A percentile compares a stretch with the other conserved stretches of the same genome.
Conservation (phyloP, 257 asterid species). For the Petunia axillaris region DNA sequence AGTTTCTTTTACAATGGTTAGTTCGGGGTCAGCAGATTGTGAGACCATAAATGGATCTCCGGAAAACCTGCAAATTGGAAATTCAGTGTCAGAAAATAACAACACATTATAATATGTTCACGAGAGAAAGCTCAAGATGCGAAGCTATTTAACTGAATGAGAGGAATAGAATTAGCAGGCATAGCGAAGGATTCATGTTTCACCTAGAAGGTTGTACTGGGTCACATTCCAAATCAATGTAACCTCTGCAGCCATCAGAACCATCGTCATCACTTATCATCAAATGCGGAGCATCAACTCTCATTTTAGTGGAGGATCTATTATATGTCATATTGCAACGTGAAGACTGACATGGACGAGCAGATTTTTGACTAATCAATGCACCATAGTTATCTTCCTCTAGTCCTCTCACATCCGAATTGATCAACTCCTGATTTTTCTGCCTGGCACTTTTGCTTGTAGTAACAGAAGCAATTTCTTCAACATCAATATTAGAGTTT, state of each 20-base stretch:
- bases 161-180: background rate
- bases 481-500: constrained; percentile 43
- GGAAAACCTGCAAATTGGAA: constrained; percentile 54
- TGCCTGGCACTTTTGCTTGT: constrained; percentile 33
- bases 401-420: constrained; percentile 36
- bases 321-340: constrained; percentile 34
- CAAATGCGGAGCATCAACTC: constrained; percentile 33
- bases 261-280: constrained; percentile 40
- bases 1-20: constrained; percentile 68
- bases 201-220: constrained; percentile 63
- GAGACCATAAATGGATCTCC: constrained; percentile 38
- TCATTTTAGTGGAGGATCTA: constrained; percentile 34
- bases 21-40: constrained; percentile 51
- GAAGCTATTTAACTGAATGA: background rate
- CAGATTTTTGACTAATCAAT: constrained; percentile 38
- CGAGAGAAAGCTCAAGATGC: constrained; percentile 15
- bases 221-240: constrained; percentile 66
- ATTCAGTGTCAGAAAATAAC: constrained; percentile 28
- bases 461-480: constrained; percentile 40
- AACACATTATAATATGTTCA: background rate
- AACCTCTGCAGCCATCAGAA: constrained; percentile 36
- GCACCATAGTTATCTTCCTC: constrained; percentile 39
- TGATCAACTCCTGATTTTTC: constrained; percentile 40
- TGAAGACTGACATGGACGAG: constrained; percentile 40
- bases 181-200: constrained; percentile 24